Evolutionary conservation across 345 rosid genomes (phyloP).

Genomic region (Abelmoschus esculentus): DNA sequence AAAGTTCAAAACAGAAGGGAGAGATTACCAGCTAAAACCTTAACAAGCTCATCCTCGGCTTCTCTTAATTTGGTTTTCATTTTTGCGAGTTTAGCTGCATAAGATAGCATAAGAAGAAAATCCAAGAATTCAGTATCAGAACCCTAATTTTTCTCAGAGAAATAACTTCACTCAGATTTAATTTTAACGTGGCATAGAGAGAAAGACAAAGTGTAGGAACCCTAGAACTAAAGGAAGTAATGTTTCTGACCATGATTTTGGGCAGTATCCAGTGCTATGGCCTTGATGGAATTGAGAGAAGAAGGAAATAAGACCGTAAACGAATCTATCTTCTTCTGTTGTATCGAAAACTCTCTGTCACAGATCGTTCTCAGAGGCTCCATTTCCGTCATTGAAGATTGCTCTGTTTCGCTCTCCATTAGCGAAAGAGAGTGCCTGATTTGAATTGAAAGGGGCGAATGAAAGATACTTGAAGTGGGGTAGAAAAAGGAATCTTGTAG

Average conservation of each 20-base stretch:
- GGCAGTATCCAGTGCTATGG: constrained; percentile 39
- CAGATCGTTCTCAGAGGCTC: constrained; percentile 45
- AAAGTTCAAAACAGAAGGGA: background rate
- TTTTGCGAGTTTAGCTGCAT: constrained; percentile 43
- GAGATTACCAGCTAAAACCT: constrained; percentile 56
- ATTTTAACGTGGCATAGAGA: background rate
- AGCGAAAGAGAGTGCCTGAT: constrained; percentile 2
- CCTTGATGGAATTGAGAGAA: constrained; percentile 39
- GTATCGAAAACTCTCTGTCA: constrained; percentile 29
- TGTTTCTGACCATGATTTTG: constrained; percentile 42
- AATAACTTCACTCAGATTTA: constrained; percentile 11
- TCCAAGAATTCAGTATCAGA: background rate
- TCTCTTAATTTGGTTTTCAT: constrained; percentile 57
- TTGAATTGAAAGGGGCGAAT: background rate
- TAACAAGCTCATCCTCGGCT: constrained; percentile 71
- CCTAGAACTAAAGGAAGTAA: background rate
- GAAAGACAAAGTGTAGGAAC: background rate
- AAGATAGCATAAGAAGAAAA: constrained; percentile 2
- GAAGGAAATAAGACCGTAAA: constrained; percentile 35
- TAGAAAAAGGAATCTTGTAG: no score
- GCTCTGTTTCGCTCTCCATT: constrained; percentile 25
- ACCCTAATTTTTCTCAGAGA: background rate
- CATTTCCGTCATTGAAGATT: constrained; percentile 38
- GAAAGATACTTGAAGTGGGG: no score
- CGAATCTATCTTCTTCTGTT: constrained; percentile 46